Conservation (phyloP, 306 rosid genomes). For the Datisca glomerata region DNA sequence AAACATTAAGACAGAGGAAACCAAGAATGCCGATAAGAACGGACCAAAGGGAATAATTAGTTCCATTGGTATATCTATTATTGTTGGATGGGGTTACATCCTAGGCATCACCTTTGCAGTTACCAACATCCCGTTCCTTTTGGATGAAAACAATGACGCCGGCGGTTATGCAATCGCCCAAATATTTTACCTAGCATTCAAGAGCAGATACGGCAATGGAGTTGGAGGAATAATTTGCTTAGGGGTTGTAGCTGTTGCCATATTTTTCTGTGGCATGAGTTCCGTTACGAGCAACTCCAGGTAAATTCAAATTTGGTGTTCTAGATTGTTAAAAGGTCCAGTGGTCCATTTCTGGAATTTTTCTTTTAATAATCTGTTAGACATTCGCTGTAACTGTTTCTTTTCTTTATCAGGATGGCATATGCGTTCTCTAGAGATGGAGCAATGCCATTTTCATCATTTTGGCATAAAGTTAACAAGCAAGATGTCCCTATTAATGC, state of each 20-base stretch:
- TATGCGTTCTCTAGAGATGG: constrained; percentile 98
- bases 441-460: constrained; percentile 86
- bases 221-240: constrained; percentile 90
- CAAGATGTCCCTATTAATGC: constrained; percentile 80
- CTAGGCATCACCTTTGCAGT: constrained; percentile 85
- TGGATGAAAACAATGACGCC: constrained; percentile 66
- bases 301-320: constrained; percentile 18
- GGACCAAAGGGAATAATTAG: constrained; percentile 98
- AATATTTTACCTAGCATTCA: constrained; percentile 76
- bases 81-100: constrained; percentile 87
- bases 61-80: constrained; percentile 74
- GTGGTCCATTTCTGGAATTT: no score
- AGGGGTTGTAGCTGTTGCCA: constrained; percentile 73
- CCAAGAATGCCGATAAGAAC: constrained; percentile 74
- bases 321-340: background rate
- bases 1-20: constrained; percentile 80
- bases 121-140: constrained; percentile 54
- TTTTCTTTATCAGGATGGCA: constrained; percentile 52
- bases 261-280: constrained; percentile 97
- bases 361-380: constrained; percentile 4
- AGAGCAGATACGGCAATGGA: constrained; percentile 81
- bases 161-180: constrained; percentile 97
- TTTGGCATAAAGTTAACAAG: constrained; percentile 79
- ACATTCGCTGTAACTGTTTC: constrained; percentile 9
- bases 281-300: constrained; percentile 96